phyloP scores from a whole-genome alignment of 768 basidiomycete genomes.

The Filobasidium wieringae region DNA sequence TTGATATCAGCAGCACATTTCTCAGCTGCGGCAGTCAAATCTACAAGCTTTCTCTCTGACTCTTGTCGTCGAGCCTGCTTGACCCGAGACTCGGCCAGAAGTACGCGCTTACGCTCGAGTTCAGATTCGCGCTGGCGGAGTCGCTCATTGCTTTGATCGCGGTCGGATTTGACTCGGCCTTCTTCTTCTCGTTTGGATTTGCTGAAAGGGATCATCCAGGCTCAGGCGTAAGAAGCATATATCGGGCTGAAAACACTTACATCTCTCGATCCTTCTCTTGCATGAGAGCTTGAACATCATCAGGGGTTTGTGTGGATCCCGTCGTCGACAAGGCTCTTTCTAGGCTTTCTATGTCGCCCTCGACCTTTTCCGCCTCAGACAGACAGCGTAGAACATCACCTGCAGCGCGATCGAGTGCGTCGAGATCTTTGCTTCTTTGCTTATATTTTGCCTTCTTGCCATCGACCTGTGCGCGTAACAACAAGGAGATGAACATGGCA shows the following conservation, averaged over 20 bases:
- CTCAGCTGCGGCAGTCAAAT: not conserved
- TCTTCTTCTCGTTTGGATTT: slow-evolving; percentile 10
- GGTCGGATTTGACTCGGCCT: not conserved
- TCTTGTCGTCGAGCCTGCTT: not conserved
- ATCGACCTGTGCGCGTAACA: slow-evolving; percentile 43
- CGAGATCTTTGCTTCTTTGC: slow-evolving; percentile 43
- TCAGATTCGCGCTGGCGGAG: not conserved
- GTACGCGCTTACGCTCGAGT: not conserved
- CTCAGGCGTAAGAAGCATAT: not conserved
- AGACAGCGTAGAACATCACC: slow-evolving; percentile 27
- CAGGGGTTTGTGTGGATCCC: slow-evolving; percentile 68
- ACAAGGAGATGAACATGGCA: not conserved
- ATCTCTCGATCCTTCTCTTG: not conserved
- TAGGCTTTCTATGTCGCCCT: slow-evolving; percentile 51
- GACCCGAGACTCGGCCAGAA: not conserved
- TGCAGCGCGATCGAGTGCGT: slow-evolving; percentile 45
- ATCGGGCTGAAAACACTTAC: not conserved
- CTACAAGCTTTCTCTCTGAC: not conserved
- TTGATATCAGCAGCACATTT: not conserved
- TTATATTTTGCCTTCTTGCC: slow-evolving; percentile 49
- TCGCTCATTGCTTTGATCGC: not conserved
- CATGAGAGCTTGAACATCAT: slow-evolving; percentile 67
- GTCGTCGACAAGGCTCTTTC: slow-evolving; percentile 59
- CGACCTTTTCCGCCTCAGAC: slow-evolving; percentile 42
- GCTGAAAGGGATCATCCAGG: not conserved